phyloP scores from a whole-genome alignment of 1,284 basidiomycete species.

The Coniophora puteana region DNA sequence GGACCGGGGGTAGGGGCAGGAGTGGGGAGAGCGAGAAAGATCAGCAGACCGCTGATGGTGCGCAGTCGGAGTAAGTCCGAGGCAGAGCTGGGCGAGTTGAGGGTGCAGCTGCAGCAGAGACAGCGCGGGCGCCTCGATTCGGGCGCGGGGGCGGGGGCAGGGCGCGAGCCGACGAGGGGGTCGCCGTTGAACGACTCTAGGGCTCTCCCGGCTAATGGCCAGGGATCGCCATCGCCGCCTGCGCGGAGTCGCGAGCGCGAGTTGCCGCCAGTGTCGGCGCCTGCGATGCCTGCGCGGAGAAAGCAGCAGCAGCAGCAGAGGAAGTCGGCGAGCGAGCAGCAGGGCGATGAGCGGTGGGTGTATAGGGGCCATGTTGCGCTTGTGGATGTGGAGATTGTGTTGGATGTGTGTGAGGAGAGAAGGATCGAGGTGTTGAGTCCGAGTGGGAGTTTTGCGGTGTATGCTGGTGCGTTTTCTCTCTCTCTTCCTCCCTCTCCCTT shows the following conservation, averaged over 20 bases:
- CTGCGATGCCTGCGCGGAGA: conserved; percentile 14
- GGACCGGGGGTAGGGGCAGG: too few relatives aligned
- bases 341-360: conserved; percentile 61
- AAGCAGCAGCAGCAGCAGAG: conserved; percentile 27
- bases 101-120: conserved; percentile 6
- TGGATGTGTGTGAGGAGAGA: conserved; percentile 43
- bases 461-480: conserved; percentile 49
- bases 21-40: too few relatives aligned
- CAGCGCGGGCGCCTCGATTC: too few relatives aligned
- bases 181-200: conserved; percentile 11
- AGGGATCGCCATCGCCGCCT: too few relatives aligned
- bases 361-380: conserved; percentile 68
- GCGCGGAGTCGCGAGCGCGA: too few relatives aligned
- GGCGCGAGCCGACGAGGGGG: conserved; percentile 13
- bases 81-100: conserved; percentile 40
- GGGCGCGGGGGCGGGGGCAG: conserved; percentile 13
- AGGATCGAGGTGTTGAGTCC: conserved; percentile 75
- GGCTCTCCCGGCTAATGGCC: conserved; percentile 2
- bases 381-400: conserved; percentile 73
- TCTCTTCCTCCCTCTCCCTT: conserved; percentile 3
- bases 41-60: conserved; percentile 33
- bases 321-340: conserved; percentile 38
- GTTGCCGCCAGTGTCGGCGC: too few relatives aligned
- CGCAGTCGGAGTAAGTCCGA: conserved; percentile 60
- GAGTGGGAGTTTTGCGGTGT: conserved; percentile 73